Conservation (phyloP, 805 yeast genomes). For the Saccharomycopsis vini region DNA sequence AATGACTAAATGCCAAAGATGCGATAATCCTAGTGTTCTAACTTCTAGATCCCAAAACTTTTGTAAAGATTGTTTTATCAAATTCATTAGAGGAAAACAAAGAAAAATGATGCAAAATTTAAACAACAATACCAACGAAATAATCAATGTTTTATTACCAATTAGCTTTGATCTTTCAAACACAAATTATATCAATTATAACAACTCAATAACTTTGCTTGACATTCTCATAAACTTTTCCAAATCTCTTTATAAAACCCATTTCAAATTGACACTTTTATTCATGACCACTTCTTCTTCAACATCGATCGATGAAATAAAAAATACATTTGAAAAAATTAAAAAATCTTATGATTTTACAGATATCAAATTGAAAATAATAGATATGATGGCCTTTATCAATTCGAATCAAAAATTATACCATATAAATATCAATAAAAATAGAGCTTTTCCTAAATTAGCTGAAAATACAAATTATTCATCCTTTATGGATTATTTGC, state of each 20-base stretch:
- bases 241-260: constrained; percentile 26
- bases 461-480: background rate
- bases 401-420: background rate
- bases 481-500: constrained; percentile 11
- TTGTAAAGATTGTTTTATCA: constrained; percentile 32
- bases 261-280: constrained; percentile 10
- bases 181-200: constrained; percentile 22
- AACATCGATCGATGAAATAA: background rate
- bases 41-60: constrained; percentile 32
- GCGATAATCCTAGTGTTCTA: constrained; percentile 28
- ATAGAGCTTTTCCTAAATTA: constrained; percentile 1
- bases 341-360: constrained; percentile 5
- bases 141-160: constrained; percentile 29
- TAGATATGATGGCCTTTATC: constrained; percentile 13
- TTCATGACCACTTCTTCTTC: constrained; percentile 3
- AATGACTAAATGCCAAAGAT: constrained; percentile 23
- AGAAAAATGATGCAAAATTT: constrained; percentile 36
- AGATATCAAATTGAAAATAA: constrained; percentile 6
- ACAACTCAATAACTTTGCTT: constrained; percentile 27
- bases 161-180: constrained; percentile 28
- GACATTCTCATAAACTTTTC: constrained; percentile 33
- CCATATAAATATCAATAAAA: constrained; percentile 5
- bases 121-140: constrained; percentile 29
- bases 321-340: constrained; percentile 1
- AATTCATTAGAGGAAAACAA: constrained; percentile 37